Conservation (phyloP, 2,329 filamentous ascomycete genomes). For the Bipolaris oryzae region DNA sequence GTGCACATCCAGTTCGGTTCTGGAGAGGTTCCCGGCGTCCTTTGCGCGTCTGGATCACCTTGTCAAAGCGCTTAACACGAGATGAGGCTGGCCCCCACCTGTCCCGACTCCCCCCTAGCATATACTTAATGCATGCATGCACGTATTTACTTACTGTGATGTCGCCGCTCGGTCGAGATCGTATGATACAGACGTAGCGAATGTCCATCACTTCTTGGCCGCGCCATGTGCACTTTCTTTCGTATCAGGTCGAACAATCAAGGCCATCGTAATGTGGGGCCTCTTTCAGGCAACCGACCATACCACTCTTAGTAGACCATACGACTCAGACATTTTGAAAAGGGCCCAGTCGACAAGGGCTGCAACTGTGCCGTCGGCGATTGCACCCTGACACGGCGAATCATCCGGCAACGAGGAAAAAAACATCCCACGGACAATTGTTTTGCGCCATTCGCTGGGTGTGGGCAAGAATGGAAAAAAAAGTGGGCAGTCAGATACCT, state of each 20-base stretch:
- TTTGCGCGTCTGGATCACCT: constrained; percentile 8
- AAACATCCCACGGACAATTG: not conserved
- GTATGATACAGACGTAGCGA: constrained; percentile 13
- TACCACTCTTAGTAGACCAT: constrained; percentile 2
- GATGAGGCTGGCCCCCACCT: constrained; percentile 5
- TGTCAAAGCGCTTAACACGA: not conserved
- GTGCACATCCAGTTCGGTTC: constrained; percentile 4
- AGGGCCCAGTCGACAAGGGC: constrained; percentile 6
- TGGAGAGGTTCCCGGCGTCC: constrained; percentile 3
- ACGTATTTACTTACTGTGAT: not conserved
- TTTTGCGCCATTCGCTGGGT: constrained; percentile 3
- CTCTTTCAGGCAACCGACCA: constrained; percentile 12
- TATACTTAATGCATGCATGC: not conserved
- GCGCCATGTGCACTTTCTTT: not conserved
- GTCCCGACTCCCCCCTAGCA: constrained; percentile 1
- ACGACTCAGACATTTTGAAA: constrained; percentile 15
- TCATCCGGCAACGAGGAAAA: constrained; percentile 7
- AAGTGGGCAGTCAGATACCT: constrained; percentile 9
- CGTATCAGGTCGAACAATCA: constrained; percentile 13
- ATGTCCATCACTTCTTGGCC: constrained; percentile 10
- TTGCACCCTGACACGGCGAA: constrained; percentile 10
- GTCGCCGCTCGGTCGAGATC: constrained; percentile 2
- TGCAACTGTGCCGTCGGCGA: constrained; percentile 12
- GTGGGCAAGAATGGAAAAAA: constrained; percentile 1
- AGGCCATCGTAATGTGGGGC: constrained; percentile 16